Evolutionary conservation across 805 yeast species (phyloP).

Genomic region (Sporopachydermia lactativora): DNA sequence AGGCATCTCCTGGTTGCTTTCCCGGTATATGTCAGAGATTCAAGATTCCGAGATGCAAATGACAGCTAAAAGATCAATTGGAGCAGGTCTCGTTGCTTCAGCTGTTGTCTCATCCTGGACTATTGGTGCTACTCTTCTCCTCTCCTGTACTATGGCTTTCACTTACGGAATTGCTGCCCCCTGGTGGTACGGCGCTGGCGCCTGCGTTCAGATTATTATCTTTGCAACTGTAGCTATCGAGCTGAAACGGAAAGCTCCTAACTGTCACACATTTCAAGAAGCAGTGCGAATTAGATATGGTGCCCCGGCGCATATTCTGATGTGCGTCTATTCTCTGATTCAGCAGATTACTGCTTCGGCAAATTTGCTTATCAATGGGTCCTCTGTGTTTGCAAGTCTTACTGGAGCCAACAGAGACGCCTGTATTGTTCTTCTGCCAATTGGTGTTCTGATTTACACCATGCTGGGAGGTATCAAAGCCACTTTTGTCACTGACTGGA

Average conservation of each 20-base stretch:
- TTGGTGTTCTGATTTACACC: conserved; percentile 34
- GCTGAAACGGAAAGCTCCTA: conserved; percentile 67
- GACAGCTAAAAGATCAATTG: conserved; percentile 27
- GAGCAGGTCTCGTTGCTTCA: conserved; percentile 28
- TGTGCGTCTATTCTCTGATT: conserved; percentile 7
- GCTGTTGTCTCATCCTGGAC: conserved; percentile 35
- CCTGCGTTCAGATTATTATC: conserved; percentile 59
- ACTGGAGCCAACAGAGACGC: conserved; percentile 34
- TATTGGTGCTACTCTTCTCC: conserved; percentile 28
- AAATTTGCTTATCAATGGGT: conserved; percentile 29
- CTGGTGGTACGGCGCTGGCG: conserved; percentile 66
- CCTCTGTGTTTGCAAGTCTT: conserved; percentile 25
- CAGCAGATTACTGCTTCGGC: conserved; percentile 19
- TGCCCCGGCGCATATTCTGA: conserved; percentile 32
- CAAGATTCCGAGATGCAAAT: conserved; percentile 28
- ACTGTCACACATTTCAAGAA: conserved; percentile 71
- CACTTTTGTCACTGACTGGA: conserved; percentile 37
- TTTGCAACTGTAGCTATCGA: conserved; percentile 67
- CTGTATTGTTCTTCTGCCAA: conserved; percentile 29
- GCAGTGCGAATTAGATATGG: conserved; percentile 64
- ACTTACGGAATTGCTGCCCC: conserved; percentile 41
- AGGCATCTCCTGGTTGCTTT: conserved; percentile 19
- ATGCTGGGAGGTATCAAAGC: conserved; percentile 37
- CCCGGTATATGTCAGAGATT: conserved; percentile 24
- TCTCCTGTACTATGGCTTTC: conserved; percentile 27